These are phyloP conservation scores for Meyerozyma sp. DNA, from an alignment of 1,139 yeast species.

Conservation along the genomic window DNA sequence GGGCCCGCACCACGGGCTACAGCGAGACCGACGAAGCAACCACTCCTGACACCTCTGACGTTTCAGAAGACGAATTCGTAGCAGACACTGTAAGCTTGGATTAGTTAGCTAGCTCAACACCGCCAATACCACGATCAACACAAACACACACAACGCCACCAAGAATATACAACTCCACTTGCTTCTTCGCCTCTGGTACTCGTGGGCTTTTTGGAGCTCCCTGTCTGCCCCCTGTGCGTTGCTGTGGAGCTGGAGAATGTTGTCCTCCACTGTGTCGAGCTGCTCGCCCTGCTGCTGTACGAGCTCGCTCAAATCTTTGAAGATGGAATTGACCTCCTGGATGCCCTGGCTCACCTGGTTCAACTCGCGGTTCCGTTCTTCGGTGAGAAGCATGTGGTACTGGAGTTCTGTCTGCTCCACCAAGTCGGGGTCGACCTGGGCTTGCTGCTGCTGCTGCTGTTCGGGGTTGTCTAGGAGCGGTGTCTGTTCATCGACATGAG, in stretches of 20 bases:
- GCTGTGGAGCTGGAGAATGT: constrained; percentile 57
- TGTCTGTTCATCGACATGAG: constrained; percentile 18
- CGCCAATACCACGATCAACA: constrained; percentile 33
- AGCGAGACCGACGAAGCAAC: constrained; percentile 15
- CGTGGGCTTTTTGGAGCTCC: constrained; percentile 68
- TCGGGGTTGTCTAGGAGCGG: constrained; percentile 18
- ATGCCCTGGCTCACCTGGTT: constrained; percentile 71
- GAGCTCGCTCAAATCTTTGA: constrained; percentile 70
- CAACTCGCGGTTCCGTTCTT: constrained; percentile 71
- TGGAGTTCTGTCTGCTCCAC: constrained; percentile 61
- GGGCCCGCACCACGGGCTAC: constrained; percentile 6
- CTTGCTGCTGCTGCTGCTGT: constrained; percentile 24
- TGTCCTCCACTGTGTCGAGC: constrained; percentile 77
- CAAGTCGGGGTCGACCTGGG: constrained; percentile 34
- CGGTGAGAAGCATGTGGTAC: constrained; percentile 62
- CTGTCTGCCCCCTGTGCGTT: constrained; percentile 68
- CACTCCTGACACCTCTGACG: constrained; percentile 23
- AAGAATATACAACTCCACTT: constrained; percentile 71
- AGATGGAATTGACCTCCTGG: constrained; percentile 76
- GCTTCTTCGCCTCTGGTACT: constrained; percentile 62
- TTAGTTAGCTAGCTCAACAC: constrained; percentile 24
- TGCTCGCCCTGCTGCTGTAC: constrained; percentile 83
- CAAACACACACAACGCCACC: constrained; percentile 36
- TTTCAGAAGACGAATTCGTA: constrained; percentile 8
- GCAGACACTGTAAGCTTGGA: constrained; percentile 12